phyloP scores from a whole-genome alignment of 345 rosid genomes.

The Psidium friedrichsthalianum region DNA sequence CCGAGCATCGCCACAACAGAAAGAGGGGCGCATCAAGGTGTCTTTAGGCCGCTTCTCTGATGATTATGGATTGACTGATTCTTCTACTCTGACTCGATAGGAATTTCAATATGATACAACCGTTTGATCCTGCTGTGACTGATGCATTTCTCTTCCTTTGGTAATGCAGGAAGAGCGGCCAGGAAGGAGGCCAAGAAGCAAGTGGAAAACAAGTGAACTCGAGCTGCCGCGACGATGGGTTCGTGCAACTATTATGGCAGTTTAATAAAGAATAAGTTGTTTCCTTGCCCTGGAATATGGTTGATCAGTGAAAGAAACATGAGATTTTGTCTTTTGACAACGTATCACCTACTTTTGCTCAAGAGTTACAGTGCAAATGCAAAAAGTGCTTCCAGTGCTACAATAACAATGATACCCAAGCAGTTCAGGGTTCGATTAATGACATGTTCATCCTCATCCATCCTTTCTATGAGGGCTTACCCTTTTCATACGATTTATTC shows the following conservation, averaged over 20 bases:
- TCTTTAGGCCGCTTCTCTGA: background rate
- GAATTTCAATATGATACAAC: background rate
- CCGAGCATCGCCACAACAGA: slow-evolving; percentile 15
- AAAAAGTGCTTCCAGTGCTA: background rate
- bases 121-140: background rate
- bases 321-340: background rate
- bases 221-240: background rate
- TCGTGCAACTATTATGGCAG: background rate
- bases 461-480: background rate
- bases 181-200: background rate
- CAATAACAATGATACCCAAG: background rate
- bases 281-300: background rate
- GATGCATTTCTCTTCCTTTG: background rate
- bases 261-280: background rate
- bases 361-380: background rate
- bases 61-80: background rate
- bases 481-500: background rate
- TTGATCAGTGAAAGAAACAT: background rate
- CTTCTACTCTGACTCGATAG: background rate
- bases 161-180: background rate
- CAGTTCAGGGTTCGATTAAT: background rate
- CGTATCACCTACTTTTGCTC: background rate
- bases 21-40: slow-evolving; percentile 13
- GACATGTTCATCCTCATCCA: background rate
- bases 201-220: background rate